Evolutionary conservation across 2,329 filamentous ascomycete genomes (phyloP).

Genomic region (Talaromyces amestolkiae): DNA sequence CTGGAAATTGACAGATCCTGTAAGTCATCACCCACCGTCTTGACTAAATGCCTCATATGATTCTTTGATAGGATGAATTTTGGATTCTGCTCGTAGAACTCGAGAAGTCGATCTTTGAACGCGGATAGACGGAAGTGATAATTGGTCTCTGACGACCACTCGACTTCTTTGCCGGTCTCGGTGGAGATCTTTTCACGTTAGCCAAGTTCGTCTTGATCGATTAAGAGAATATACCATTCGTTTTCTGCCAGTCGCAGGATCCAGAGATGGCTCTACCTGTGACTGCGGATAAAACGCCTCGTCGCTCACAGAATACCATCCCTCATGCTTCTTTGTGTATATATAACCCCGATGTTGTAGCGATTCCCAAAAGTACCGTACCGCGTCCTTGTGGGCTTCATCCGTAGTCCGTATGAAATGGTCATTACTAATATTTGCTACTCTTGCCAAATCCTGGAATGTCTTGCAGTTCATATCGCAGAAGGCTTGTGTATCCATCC

Average conservation of each 20-base stretch:
- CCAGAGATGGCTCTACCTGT: conserved; percentile 69
- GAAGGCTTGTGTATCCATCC: conserved; percentile 68
- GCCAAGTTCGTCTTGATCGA: neutral
- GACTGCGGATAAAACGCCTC: conserved; percentile 90
- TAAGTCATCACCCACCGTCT: conserved; percentile 69
- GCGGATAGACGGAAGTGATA: conserved; percentile 91
- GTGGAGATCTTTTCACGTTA: conserved; percentile 55
- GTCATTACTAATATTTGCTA: conserved; percentile 70
- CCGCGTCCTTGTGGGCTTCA: conserved; percentile 73
- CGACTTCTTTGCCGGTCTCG: conserved; percentile 88
- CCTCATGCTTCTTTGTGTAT: conserved; percentile 81
- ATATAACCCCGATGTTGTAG: conserved; percentile 73
- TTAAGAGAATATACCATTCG: conserved; percentile 59
- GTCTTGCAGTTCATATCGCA: conserved; percentile 80
- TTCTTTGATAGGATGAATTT: conserved; percentile 69
- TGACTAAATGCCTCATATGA: conserved; percentile 54
- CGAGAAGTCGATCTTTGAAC: conserved; percentile 72
- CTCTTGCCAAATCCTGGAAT: conserved; percentile 71
- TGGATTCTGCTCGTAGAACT: conserved; percentile 76
- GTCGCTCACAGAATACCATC: conserved; percentile 96
- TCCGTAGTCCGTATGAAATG: conserved; percentile 94
- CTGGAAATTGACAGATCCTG: conserved; percentile 88
- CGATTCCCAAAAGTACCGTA: conserved; percentile 84
- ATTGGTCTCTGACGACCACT: conserved; percentile 90
- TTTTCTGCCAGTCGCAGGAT: conserved; percentile 77